Conservation (phyloP, 2,329 filamentous ascomycete species). For the Septoria linicola region DNA sequence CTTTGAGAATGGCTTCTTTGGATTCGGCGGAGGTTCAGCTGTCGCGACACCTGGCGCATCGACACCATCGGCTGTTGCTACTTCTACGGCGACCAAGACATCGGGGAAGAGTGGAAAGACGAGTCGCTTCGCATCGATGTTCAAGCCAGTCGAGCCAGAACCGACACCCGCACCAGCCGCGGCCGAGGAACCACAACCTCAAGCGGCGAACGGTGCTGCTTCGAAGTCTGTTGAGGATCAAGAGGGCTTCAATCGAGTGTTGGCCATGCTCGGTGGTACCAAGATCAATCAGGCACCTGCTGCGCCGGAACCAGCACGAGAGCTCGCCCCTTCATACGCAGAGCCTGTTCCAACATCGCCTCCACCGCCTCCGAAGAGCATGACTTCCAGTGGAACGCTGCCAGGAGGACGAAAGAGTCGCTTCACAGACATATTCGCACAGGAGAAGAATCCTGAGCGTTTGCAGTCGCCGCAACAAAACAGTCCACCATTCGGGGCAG, state of each 20-base stretch:
- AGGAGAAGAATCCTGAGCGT: slow-evolving; percentile 33
- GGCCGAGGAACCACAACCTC: slow-evolving; percentile 13
- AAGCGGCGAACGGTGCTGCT: slow-evolving; percentile 30
- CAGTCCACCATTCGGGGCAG: slow-evolving; percentile 15
- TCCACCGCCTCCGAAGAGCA: slow-evolving; percentile 23
- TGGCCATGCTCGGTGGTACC: slow-evolving; percentile 69
- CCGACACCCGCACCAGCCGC: slow-evolving; percentile 20
- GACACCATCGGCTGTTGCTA: slow-evolving; percentile 14
- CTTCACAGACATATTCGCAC: slow-evolving; percentile 36
- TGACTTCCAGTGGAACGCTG: slow-evolving; percentile 26
- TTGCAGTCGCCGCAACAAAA: slow-evolving; percentile 31
- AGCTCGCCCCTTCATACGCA: slow-evolving; percentile 17
- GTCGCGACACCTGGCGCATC: slow-evolving; percentile 21
- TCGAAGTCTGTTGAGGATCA: slow-evolving; percentile 65
- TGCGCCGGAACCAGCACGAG: slow-evolving; percentile 36
- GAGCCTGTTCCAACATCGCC: slow-evolving; percentile 31
- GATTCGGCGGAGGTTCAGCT: slow-evolving; percentile 50
- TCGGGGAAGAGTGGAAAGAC: slow-evolving; percentile 62
- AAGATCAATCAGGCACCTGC: slow-evolving; percentile 38
- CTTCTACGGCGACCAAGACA: slow-evolving; percentile 5
- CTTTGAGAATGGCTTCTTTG: slow-evolving; percentile 77
- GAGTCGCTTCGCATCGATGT: slow-evolving; percentile 82
- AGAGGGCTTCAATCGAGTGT: slow-evolving; percentile 70
- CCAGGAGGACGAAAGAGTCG: slow-evolving; percentile 34
- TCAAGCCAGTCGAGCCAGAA: slow-evolving; percentile 37